These are phyloP conservation scores for Cytidiella melzeri DNA, from an alignment of 768 basidiomycete genomes.

Conservation along the genomic window DNA sequence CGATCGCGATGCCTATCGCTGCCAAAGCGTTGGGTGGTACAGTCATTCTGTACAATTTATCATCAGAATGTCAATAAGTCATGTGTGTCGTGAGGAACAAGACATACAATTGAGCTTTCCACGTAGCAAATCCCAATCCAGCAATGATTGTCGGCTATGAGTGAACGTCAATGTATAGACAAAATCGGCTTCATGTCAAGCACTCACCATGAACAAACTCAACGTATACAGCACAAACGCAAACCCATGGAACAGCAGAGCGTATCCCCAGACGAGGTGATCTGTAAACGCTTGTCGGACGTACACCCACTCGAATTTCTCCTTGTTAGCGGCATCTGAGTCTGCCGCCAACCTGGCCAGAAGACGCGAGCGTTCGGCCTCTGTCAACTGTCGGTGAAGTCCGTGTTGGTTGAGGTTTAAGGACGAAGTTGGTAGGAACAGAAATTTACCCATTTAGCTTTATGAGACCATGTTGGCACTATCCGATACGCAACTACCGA, in stretches of 20 bases:
- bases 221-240: slow-evolving; percentile 54
- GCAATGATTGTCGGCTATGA: background rate
- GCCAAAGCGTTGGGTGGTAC: slow-evolving; percentile 54
- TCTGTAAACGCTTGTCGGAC: slow-evolving; percentile 52
- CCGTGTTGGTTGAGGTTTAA: slow-evolving; percentile 36
- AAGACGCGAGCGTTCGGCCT: slow-evolving; percentile 43
- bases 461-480: slow-evolving; percentile 50
- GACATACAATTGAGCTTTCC: too few relatives aligned
- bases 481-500: slow-evolving; percentile 45
- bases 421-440: background rate
- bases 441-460: slow-evolving; percentile 24
- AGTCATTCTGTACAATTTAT: slow-evolving; percentile 35
- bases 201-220: slow-evolving; percentile 48
- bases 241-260: slow-evolving; percentile 55
- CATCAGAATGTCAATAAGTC: too few relatives aligned
- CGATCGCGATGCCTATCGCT: slow-evolving; percentile 40
- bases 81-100: too few relatives aligned
- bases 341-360: slow-evolving; percentile 44
- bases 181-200: background rate
- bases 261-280: slow-evolving; percentile 56
- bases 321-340: slow-evolving; percentile 46
- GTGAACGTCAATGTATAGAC: background rate
- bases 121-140: background rate
- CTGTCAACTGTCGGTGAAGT: slow-evolving; percentile 39
- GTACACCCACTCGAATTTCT: slow-evolving; percentile 52